Evolutionary conservation across 306 rosid species (phyloP).

Genomic region (Vigna nakashimae): DNA sequence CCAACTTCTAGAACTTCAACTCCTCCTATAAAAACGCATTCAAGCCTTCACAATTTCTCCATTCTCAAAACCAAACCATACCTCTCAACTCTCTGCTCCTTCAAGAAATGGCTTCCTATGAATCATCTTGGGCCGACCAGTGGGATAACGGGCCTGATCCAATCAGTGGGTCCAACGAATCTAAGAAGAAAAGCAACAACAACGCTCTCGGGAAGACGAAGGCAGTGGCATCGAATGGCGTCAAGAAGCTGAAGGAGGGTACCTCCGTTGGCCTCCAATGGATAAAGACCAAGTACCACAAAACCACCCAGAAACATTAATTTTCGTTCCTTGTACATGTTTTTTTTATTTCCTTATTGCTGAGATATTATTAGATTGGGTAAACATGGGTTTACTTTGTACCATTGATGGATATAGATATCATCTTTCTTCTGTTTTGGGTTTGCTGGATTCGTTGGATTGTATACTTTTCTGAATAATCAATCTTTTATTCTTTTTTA

Average conservation of each 20-base stretch:
- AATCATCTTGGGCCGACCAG: constrained; percentile 81
- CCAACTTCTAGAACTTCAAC: too few species aligned
- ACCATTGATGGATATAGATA: neutral
- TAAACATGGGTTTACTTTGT: neutral
- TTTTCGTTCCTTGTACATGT: constrained; percentile 14
- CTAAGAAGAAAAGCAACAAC: constrained; percentile 45
- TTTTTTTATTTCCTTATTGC: constrained; percentile 33
- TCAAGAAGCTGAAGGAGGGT: constrained; percentile 81
- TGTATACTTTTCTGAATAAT: neutral
- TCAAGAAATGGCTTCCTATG: constrained; percentile 42
- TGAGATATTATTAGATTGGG: neutral
- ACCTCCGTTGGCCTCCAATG: constrained; percentile 69
- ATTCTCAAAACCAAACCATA: neutral
- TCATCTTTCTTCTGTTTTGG: neutral
- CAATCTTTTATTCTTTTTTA: neutral
- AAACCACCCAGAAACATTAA: constrained; percentile 56
- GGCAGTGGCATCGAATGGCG: constrained; percentile 68
- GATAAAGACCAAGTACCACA: constrained; percentile 77
- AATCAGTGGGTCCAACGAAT: constrained; percentile 11
- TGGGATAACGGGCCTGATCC: constrained; percentile 69
- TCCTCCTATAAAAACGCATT: constrained; percentile 4
- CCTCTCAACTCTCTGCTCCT: too few species aligned
- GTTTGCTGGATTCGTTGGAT: constrained; percentile 3
- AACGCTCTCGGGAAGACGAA: constrained; percentile 66
- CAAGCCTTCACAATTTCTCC: neutral